Evolutionary conservation across 148 eudicot species (phyloP).

Genomic region (Agrostemma githago): DNA sequence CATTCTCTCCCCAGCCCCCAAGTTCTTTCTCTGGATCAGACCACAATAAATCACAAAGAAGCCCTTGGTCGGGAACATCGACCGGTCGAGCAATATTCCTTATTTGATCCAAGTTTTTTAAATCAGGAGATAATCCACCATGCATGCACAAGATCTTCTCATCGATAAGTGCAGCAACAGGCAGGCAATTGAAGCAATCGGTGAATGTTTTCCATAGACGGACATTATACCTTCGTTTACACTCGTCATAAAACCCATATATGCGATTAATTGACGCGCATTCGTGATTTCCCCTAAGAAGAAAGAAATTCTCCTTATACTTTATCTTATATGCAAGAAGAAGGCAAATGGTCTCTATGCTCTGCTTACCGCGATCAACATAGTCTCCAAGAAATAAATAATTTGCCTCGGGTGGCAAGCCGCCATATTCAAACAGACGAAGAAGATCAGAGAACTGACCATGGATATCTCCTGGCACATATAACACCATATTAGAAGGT

Average conservation of each 20-base stretch:
- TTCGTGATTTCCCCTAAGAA: constrained; percentile 5
- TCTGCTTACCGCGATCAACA: constrained; percentile 85
- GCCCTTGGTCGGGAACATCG: constrained; percentile 82
- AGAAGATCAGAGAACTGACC: constrained; percentile 79
- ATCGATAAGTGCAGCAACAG: constrained; percentile 76
- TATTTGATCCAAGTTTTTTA: constrained; percentile 62
- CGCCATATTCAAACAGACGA: constrained; percentile 80
- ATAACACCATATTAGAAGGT: constrained; percentile 11
- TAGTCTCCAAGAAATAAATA: constrained; percentile 76
- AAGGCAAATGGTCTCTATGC: constrained; percentile 54
- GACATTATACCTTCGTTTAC: constrained; percentile 78
- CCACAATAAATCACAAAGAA: constrained; percentile 70
- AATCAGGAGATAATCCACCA: constrained; percentile 71
- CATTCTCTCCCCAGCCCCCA: constrained; percentile 82
- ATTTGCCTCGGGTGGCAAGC: constrained; percentile 69
- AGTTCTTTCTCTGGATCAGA: constrained; percentile 77
- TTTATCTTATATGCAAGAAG: constrained; percentile 46
- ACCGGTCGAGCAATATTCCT: constrained; percentile 64
- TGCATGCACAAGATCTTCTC: constrained; percentile 87
- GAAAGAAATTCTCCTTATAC: constrained; percentile 77
- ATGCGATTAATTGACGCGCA: constrained; percentile 31
- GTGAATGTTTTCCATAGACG: constrained; percentile 66
- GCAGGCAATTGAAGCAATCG: constrained; percentile 28
- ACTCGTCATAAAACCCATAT: constrained; percentile 78
- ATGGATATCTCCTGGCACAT: constrained; percentile 60